Base-by-base conservation (phyloP, 2,329 filamentous ascomycete genomes). In the Cephalotrichum gorgonifer region DNA sequence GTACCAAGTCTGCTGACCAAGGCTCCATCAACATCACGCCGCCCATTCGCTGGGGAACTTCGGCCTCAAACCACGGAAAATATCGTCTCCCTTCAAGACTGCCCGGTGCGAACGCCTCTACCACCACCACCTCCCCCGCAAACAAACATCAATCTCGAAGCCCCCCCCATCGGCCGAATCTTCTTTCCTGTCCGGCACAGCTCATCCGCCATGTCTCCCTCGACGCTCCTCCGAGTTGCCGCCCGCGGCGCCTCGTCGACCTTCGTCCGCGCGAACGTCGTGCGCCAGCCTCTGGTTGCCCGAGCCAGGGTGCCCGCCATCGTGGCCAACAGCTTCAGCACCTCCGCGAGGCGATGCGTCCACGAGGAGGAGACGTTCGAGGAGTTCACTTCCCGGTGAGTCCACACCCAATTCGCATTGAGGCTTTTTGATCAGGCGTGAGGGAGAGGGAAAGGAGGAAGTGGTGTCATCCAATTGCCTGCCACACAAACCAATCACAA, bases 351-450 rank as follows among this genome's bases (percentile, higher is more conserved):
- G 63, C 69, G 75, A 64, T 72, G 70, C 59, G 65, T 66, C 61
- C 72, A 77, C 64, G 87, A 95, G 71, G 93, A 98, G 72, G 93
- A 98, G 83, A 95, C 86, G 63, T 98, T 95, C 62, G 93, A 98
- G 78, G 90, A 97, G 76, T 98, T 98, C 73, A 89, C 87, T 72
- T 86, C 89, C 62, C 90, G 93, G 93, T 98, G 55, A 56, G 58
- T 57, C 22, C 14, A 15, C 22, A 44, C 43, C 12, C 43, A 44
- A 28, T 44, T 35, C 20, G 23, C 45, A 3, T 22, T 39, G 35
- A 39, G 35, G 35, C 22, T n/a, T 39, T 39, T 39, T 20, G 35
- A n/a, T n/a, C n/a, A n/a, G n/a, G n/a, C n/a, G n/a, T n/a, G n/a
- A n/a, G n/a, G n/a, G n/a, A n/a, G n/a, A 38, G 48, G 17, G n/a